phyloP scores from a whole-genome alignment of 2,329 filamentous ascomycete species.

The Phialophora verrucosa region DNA sequence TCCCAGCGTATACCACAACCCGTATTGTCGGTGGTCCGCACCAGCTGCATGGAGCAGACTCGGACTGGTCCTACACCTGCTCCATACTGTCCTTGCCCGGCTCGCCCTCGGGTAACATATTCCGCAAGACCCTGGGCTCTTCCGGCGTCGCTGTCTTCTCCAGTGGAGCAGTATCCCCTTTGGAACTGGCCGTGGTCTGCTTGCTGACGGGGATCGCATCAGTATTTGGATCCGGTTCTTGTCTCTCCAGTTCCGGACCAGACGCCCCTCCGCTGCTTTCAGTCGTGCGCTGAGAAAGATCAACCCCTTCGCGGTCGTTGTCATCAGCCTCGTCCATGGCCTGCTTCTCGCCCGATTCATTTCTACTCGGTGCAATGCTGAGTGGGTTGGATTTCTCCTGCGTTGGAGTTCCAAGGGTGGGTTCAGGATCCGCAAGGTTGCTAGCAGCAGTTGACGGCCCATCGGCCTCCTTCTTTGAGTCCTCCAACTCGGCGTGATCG shows the following conservation, averaged over 20 bases:
- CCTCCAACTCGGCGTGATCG: conserved; percentile 22
- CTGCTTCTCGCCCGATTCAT: conserved; percentile 7
- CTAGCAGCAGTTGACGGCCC: conserved; percentile 40
- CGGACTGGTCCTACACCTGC: conserved; percentile 25
- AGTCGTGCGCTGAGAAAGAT: conserved; percentile 35
- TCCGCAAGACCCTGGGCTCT: conserved; percentile 6
- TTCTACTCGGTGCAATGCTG: conserved; percentile 16
- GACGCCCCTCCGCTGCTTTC: conserved; percentile 30
- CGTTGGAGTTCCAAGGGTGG: conserved; percentile 45
- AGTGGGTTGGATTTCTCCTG: conserved; percentile 42
- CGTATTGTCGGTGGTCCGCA: background rate
- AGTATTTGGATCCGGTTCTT: conserved; percentile 28
- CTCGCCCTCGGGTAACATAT: conserved; percentile 28
- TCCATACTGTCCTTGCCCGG: conserved; percentile 32
- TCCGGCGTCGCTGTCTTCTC: conserved; percentile 26
- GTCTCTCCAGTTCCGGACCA: conserved; percentile 33
- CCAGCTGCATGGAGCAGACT: background rate
- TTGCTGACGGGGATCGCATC: conserved; percentile 36
- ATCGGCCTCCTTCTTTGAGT: conserved; percentile 25
- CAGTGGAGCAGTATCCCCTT: conserved; percentile 22
- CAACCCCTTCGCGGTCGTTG: conserved; percentile 10
- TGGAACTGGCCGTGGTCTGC: conserved; percentile 33
- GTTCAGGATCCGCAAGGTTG: conserved; percentile 46
- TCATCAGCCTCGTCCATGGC: background rate
- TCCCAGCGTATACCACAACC: background rate